Percentiles rank a stretch among this genome's conserved stretches.
These are phyloP conservation scores for Stachybotrys elegans DNA, from an alignment of 2,329 filamentous ascomycete species.

Conservation along the genomic window DNA sequence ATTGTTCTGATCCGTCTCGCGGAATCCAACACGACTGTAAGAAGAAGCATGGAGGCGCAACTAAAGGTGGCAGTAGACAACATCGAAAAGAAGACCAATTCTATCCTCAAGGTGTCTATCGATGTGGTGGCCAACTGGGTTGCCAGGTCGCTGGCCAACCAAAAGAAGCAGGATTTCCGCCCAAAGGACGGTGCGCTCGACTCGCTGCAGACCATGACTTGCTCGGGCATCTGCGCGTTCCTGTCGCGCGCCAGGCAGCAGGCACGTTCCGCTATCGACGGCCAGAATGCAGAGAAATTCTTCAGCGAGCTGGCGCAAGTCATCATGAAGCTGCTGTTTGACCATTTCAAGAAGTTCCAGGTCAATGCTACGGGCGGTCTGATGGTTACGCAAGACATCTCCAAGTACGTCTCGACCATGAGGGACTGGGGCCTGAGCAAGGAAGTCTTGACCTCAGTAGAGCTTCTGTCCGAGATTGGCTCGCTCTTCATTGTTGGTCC, in stretches of 20 bases:
- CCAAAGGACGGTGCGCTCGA: slow-evolving; percentile 79
- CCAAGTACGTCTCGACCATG: slow-evolving; percentile 83
- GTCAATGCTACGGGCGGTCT: slow-evolving; percentile 91
- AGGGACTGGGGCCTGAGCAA: slow-evolving; percentile 73
- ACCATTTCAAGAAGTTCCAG: slow-evolving; percentile 91
- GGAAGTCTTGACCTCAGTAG: slow-evolving; percentile 64
- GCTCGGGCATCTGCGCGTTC: slow-evolving; percentile 75
- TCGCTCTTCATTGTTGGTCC: slow-evolving; percentile 92
- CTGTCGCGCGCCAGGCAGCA: slow-evolving; percentile 61
- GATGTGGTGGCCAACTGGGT: slow-evolving; percentile 74
- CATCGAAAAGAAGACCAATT: slow-evolving; percentile 78
- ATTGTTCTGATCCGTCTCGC: slow-evolving; percentile 88
- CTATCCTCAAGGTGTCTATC: slow-evolving; percentile 50
- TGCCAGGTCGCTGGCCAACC: slow-evolving; percentile 63
- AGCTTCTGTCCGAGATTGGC: slow-evolving; percentile 87
- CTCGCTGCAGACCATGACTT: slow-evolving; percentile 80
- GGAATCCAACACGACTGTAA: slow-evolving; percentile 82
- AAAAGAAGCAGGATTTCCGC: slow-evolving; percentile 86
- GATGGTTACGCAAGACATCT: slow-evolving; percentile 94
- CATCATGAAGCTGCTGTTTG: slow-evolving; percentile 72
- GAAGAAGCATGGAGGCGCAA: slow-evolving; percentile 83
- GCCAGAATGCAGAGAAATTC: slow-evolving; percentile 77
- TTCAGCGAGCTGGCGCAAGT: slow-evolving; percentile 78
- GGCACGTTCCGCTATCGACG: slow-evolving; percentile 67
- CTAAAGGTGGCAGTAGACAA: slow-evolving; percentile 66